phyloP scores from a whole-genome alignment of 257 asterid species.

The Striga asiatica region DNA sequence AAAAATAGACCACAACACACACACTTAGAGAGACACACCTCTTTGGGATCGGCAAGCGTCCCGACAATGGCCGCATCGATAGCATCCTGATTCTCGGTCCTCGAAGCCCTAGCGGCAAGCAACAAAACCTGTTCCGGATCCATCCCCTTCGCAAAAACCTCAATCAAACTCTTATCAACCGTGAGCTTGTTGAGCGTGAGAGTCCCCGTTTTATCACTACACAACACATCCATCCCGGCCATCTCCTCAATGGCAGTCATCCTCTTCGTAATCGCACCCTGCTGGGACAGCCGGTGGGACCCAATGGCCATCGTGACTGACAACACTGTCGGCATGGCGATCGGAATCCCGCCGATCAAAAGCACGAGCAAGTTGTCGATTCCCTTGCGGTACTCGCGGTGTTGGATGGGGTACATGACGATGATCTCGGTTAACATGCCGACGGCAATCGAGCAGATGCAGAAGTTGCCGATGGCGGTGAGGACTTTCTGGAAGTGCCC shows the following conservation, averaged over 20 bases:
- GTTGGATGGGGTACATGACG: constrained; percentile 87
- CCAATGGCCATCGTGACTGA: constrained; percentile 98
- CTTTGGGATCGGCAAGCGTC: constrained; percentile 40
- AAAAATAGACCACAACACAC: too few species aligned
- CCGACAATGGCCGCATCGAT: constrained; percentile 50
- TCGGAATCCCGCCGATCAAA: constrained; percentile 85
- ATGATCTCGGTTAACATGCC: constrained; percentile 72
- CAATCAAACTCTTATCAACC: constrained; percentile 58
- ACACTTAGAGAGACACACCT: too few species aligned
- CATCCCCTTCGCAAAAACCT: constrained; percentile 57
- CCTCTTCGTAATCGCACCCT: constrained; percentile 93
- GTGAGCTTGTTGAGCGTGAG: constrained; percentile 75
- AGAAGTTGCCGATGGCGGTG: constrained; percentile 86
- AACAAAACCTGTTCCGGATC: constrained; percentile 56
- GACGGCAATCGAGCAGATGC: constrained; percentile 73
- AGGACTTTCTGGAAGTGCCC: constrained; percentile 94
- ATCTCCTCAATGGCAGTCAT: constrained; percentile 94
- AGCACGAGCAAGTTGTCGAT: constrained; percentile 79
- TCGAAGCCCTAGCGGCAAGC: constrained; percentile 80
- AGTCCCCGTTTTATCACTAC: constrained; percentile 94
- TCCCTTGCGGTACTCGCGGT: constrained; percentile 63
- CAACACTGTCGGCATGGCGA: constrained; percentile 96
- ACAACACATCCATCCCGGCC: constrained; percentile 94
- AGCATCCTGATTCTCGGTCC: constrained; percentile 83
- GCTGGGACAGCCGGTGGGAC: constrained; percentile 82